Percentiles rank a stretch among this genome's conserved stretches.
Evolutionary conservation across 73 alveolate species (phyloP).

Genomic region (Paramecium pentaurelia): DNA sequence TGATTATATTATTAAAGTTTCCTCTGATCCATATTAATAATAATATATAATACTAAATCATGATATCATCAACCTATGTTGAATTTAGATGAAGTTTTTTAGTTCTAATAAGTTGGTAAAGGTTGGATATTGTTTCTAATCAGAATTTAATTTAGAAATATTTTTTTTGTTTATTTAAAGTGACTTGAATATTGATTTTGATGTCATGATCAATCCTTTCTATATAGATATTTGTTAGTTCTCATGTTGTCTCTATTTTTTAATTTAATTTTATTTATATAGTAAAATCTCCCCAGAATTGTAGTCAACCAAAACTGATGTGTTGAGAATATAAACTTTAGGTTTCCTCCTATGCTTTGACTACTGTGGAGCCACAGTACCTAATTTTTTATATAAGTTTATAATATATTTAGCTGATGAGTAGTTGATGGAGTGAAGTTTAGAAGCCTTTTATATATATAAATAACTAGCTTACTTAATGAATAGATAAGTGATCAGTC

Average conservation of each 20-base stretch:
- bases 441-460: neutral
- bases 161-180: neutral
- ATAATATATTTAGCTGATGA: neutral
- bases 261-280: neutral
- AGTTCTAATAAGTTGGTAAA: neutral
- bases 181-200: neutral
- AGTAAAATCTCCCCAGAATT: constrained; percentile 21
- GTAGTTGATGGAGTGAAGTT: neutral
- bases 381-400: neutral
- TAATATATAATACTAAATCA: neutral
- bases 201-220: neutral
- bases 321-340: neutral
- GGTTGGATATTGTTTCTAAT: neutral
- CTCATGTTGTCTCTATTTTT: neutral
- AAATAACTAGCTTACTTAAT: neutral
- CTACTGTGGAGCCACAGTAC: neutral
- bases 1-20: neutral
- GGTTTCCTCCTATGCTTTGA: neutral
- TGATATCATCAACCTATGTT: neutral
- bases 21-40: neutral
- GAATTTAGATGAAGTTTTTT: neutral
- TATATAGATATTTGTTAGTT: neutral
- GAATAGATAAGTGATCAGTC: neutral
- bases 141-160: neutral
- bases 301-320: neutral